phyloP scores from a whole-genome alignment of 129 eudicot genomes.

The Lonicera japonica region DNA sequence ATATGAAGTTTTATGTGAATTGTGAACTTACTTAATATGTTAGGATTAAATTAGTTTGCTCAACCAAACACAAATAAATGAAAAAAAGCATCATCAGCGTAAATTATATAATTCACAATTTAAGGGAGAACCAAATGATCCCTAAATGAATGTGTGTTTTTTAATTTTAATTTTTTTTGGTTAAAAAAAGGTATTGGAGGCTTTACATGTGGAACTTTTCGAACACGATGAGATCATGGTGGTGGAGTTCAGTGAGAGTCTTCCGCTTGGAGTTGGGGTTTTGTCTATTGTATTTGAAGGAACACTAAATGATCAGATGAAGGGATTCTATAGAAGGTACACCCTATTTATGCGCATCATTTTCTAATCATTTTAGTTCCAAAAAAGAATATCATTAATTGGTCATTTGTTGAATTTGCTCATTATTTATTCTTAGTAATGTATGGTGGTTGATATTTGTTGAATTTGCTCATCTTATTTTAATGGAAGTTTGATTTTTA shows the following conservation, averaged over 20 bases:
- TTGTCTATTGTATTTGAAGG: slow-evolving; percentile 57
- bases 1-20: too few relatives aligned
- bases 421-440: too few relatives aligned
- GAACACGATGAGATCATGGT: slow-evolving; percentile 83
- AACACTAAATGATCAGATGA: slow-evolving; percentile 90
- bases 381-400: too few relatives aligned
- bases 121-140: too few relatives aligned
- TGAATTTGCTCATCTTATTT: neutral
- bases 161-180: neutral
- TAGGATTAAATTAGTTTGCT: too few relatives aligned
- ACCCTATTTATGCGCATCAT: neutral
- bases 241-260: slow-evolving; percentile 57
- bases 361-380: neutral
- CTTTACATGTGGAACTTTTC: slow-evolving; percentile 47
- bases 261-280: slow-evolving; percentile 58
- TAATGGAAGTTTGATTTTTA: neutral
- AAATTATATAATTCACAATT: too few relatives aligned
- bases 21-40: too few relatives aligned
- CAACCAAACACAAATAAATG: too few relatives aligned
- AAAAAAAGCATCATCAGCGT: too few relatives aligned
- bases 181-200: slow-evolving; percentile 36
- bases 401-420: too few relatives aligned
- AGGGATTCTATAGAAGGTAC: slow-evolving; percentile 92
- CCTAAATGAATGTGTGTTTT: neutral
- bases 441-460: neutral